These are phyloP conservation scores for Silene vulgaris DNA, from an alignment of 179 eudicot genomes.

Conservation along the genomic window DNA sequence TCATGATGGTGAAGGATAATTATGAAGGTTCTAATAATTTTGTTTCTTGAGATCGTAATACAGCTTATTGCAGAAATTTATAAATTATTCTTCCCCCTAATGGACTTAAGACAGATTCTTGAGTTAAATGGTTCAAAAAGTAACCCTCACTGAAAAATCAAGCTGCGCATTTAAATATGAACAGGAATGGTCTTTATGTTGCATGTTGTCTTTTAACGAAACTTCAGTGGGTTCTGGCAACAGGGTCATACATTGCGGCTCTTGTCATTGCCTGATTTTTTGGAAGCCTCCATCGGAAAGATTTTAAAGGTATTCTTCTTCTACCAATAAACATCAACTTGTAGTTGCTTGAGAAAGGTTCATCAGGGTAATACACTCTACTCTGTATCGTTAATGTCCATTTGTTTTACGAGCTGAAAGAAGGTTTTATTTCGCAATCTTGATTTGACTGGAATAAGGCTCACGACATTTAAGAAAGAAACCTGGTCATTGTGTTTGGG, in stretches of 20 bases:
- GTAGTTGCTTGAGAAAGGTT: background rate
- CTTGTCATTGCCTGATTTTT: conserved; percentile 87
- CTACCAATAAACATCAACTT: background rate
- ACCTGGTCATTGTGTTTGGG: too few species aligned
- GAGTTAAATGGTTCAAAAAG: background rate
- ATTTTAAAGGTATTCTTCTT: conserved; percentile 59
- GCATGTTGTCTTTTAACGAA: background rate
- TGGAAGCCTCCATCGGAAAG: conserved; percentile 94
- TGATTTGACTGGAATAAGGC: background rate
- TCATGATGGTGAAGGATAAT: background rate
- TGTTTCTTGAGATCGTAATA: too few species aligned
- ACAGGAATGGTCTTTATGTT: background rate
- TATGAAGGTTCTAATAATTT: background rate
- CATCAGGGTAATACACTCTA: background rate
- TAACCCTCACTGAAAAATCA: background rate
- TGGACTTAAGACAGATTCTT: background rate
- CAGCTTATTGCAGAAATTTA: too few species aligned
- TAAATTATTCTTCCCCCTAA: background rate
- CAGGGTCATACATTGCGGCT: conserved; percentile 96
- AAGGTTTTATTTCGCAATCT: background rate
- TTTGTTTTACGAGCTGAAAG: conserved; percentile 1
- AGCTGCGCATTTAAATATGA: background rate
- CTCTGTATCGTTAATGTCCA: background rate
- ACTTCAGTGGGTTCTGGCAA: conserved; percentile 5
- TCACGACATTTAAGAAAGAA: too few species aligned